A percentile compares a stretch with the other conserved stretches of the same genome.
Evolutionary conservation across 208 protist species (phyloP).

Genomic region (Pavlovales sp.): DNA sequence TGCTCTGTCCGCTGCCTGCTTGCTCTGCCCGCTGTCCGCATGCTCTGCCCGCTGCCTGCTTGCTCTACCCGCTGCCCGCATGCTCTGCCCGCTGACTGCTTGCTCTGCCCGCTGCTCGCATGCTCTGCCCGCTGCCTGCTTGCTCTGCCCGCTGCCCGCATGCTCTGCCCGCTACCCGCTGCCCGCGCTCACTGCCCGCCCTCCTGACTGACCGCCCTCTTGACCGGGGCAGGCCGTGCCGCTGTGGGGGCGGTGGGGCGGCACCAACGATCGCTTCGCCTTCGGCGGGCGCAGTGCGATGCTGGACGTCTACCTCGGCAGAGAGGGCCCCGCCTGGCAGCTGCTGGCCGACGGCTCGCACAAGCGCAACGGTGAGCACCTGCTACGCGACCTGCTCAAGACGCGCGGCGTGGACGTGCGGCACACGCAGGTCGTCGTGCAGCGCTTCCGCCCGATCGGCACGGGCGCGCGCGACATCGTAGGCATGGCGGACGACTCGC

Average conservation of each 20-base stretch:
- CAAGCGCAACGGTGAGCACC: not conserved
- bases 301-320: not conserved
- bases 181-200: too few relatives aligned
- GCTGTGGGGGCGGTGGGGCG: not conserved
- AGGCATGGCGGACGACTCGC: not conserved
- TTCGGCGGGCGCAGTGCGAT: not conserved
- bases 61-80: too few relatives aligned
- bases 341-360: not conserved
- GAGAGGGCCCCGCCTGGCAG: not conserved
- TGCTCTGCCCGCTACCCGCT: too few relatives aligned
- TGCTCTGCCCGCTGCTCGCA: too few relatives aligned
- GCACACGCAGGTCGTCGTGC: not conserved
- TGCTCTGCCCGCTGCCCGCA: too few relatives aligned
- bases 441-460: not conserved
- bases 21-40: too few relatives aligned
- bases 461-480: not conserved
- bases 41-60: too few relatives aligned
- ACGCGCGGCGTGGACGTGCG: not conserved
- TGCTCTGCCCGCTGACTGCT: too few relatives aligned
- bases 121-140: too few relatives aligned
- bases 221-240: too few relatives aligned
- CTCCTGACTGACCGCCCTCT: too few relatives aligned
- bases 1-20: too few relatives aligned
- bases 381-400: not conserved
- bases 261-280: not conserved